Evolutionary conservation across 2,329 filamentous ascomycete genomes (phyloP), one percentile per base, ranked within the genome.

Genomic region (Ophiobolus disseminans): DNA sequence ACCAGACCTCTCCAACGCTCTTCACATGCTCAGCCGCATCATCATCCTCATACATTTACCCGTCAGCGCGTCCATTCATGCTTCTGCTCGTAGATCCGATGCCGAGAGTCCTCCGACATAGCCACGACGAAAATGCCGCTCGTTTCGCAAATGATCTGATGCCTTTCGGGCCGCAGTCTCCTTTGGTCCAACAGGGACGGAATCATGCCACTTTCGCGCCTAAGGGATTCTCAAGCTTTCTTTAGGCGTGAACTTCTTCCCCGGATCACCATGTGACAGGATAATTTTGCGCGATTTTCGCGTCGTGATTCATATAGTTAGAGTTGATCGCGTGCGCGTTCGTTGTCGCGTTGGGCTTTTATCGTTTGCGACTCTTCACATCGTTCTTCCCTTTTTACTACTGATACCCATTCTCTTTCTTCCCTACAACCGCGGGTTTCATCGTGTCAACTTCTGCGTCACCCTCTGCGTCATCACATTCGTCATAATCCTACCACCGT

Each of bases 341-440:
- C 25, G n/a, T 20, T 7, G 7, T 19, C 5, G 14, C 8, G 14
- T 19, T 20, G 11, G 5, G 4, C 9, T 36, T 17, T 19, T 9
- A 10, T 36, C 32, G 14, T 19, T 16, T 20, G 16, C 23, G 11
- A 28, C 11, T 38, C 25, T 10, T 40, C 32, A 8, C 19, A 14
- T 34, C 23, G 26, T 26, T n/a, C 22, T 28, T 16, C 9, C 22
- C 17, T 28, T 23, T 6, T 49, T 80, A 2, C 70, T 80, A 11
- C 10, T 5, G 21, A 31, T 42, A 0, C 69, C 20, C 25, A 5
- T 36, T 16, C n/a, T 34, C 23, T 30, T 10, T 23, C 22, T 32
- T 23, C 13, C 7, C n/a, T n/a, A n/a, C n/a, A n/a, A n/a, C n/a
- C n/a, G n/a, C n/a, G n/a, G n/a, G n/a, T n/a, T n/a, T n/a, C n/a